phyloP scores from a whole-genome alignment of 2,329 filamentous ascomycete genomes.

The Epichloe gansuensis region DNA sequence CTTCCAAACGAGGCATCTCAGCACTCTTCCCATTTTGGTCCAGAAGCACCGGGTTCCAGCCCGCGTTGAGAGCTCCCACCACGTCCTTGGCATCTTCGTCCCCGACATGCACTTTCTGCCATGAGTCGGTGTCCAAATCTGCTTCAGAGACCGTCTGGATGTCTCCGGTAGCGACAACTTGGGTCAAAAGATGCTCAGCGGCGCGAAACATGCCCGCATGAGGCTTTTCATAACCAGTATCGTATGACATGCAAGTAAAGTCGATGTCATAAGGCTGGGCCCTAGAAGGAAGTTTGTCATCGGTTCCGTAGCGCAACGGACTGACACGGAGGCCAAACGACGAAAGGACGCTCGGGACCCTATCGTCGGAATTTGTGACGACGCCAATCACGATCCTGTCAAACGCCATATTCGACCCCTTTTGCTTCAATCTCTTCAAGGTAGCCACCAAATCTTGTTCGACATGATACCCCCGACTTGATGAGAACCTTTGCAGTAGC shows the following conservation, averaged over 20 bases:
- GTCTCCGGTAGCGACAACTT: constrained; percentile 14
- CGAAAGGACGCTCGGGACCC: constrained; percentile 39
- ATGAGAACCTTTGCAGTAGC: constrained; percentile 40
- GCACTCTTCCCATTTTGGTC: constrained; percentile 5
- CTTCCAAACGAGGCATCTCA: constrained; percentile 6
- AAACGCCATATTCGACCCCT: constrained; percentile 13
- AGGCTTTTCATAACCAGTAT: constrained; percentile 48
- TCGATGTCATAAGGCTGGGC: constrained; percentile 26
- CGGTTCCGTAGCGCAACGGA: constrained; percentile 18
- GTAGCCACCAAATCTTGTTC: constrained; percentile 32
- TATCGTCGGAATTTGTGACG: constrained; percentile 50
- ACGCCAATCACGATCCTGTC: constrained; percentile 37
- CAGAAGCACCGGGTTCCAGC: constrained; percentile 14
- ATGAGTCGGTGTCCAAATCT: constrained; percentile 10
- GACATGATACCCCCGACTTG: constrained; percentile 37
- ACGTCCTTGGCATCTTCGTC: constrained; percentile 40
- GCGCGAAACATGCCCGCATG: constrained; percentile 41
- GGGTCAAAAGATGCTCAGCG: constrained; percentile 31
- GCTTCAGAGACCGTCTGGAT: constrained; percentile 4
- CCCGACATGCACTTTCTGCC: constrained; percentile 38
- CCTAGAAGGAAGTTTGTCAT: neutral
- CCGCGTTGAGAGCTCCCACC: constrained; percentile 25
- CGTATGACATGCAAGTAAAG: constrained; percentile 50
- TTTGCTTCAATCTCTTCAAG: constrained; percentile 26
- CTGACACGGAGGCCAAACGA: constrained; percentile 39